Percentiles rank a stretch among this genome's conserved stretches.
phyloP scores from a whole-genome alignment of 2,329 filamentous ascomycete species.

The Sarocladium kiliense region DNA sequence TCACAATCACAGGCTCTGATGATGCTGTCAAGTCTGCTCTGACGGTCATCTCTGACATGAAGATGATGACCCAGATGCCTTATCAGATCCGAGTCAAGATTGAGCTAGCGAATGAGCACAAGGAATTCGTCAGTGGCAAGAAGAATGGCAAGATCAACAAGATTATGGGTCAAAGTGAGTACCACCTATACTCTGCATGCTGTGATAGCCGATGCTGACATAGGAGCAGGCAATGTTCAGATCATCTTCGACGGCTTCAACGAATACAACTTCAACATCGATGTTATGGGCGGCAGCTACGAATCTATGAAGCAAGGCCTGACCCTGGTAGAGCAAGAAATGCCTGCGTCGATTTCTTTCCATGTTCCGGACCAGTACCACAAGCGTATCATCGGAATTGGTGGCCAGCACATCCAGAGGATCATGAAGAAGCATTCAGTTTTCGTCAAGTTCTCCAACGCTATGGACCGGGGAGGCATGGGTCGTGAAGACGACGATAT shows the following conservation, averaged over 20 bases:
- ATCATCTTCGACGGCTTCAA: slow-evolving; percentile 99
- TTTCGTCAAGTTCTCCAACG: slow-evolving; percentile 99
- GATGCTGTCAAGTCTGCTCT: slow-evolving; percentile 95
- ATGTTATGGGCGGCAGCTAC: slow-evolving; percentile 87
- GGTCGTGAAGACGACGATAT: slow-evolving; percentile 96
- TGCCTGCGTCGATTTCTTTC: slow-evolving; percentile 98
- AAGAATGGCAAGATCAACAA: slow-evolving; percentile 99
- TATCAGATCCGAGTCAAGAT: slow-evolving; percentile 98
- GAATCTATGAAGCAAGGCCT: slow-evolving; percentile 92
- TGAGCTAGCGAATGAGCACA: slow-evolving; percentile 97
- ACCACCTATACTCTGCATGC: not conserved
- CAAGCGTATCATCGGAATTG: slow-evolving; percentile 98
- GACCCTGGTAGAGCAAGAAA: slow-evolving; percentile 93
- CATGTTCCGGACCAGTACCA: slow-evolving; percentile 99
- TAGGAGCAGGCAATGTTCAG: slow-evolving; percentile 71
- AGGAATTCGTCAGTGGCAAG: slow-evolving; percentile 98
- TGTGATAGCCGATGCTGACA: slow-evolving; percentile 20
- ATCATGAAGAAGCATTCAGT: slow-evolving; percentile 99
- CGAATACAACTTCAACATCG: slow-evolving; percentile 99
- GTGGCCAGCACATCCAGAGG: slow-evolving; percentile 95
- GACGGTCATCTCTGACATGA: slow-evolving; percentile 85
- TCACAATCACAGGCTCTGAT: slow-evolving; percentile 91
- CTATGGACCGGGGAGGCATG: slow-evolving; percentile 90
- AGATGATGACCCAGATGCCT: slow-evolving; percentile 78
- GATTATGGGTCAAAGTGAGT: slow-evolving; percentile 90